Percentiles rank a stretch among this genome's conserved stretches.
Conservation (phyloP, 208 protist species). For the Trypanosomatidae sp. region DNA sequence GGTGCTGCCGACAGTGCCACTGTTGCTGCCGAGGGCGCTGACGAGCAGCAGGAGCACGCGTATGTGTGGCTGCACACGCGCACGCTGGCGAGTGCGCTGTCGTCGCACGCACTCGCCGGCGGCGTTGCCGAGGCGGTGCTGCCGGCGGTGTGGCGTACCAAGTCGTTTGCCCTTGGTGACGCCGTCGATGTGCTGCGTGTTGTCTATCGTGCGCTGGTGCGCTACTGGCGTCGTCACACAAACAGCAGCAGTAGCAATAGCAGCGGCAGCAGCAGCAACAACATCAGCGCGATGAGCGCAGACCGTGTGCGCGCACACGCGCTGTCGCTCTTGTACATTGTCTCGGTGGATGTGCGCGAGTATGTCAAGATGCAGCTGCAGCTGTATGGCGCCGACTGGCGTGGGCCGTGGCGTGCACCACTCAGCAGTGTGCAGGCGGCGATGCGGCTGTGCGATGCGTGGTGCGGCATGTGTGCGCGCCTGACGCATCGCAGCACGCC, state of each 20-base stretch:
- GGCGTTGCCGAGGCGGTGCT: constrained; percentile 58
- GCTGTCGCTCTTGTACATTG: constrained; percentile 70
- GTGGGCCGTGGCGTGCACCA: constrained; percentile 65
- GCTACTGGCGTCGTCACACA: constrained; percentile 45
- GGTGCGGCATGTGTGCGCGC: too few relatives aligned
- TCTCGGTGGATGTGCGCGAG: constrained; percentile 72
- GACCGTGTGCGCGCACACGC: constrained; percentile 61
- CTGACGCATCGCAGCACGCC: too few relatives aligned
- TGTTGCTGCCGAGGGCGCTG: neutral
- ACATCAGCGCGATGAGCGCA: constrained; percentile 9
- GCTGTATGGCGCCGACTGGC: constrained; percentile 59
- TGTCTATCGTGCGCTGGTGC: constrained; percentile 33
- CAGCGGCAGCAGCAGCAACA: too few relatives aligned
- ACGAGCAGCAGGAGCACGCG: neutral
- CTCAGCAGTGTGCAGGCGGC: constrained; percentile 29
- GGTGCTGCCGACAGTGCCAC: constrained; percentile 3
- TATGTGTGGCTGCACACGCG: constrained; percentile 65
- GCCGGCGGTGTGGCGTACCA: constrained; percentile 66
- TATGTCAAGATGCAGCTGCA: constrained; percentile 65
- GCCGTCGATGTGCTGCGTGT: constrained; percentile 52
- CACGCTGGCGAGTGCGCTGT: constrained; percentile 59
- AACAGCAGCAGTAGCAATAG: too few relatives aligned
- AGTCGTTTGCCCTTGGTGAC: constrained; percentile 63
- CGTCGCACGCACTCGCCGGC: constrained; percentile 10
- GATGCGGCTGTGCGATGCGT: constrained; percentile 49